These are phyloP conservation scores for Didymosphaeria variabile DNA, from an alignment of 2,329 filamentous ascomycete species.

Conservation along the genomic window DNA sequence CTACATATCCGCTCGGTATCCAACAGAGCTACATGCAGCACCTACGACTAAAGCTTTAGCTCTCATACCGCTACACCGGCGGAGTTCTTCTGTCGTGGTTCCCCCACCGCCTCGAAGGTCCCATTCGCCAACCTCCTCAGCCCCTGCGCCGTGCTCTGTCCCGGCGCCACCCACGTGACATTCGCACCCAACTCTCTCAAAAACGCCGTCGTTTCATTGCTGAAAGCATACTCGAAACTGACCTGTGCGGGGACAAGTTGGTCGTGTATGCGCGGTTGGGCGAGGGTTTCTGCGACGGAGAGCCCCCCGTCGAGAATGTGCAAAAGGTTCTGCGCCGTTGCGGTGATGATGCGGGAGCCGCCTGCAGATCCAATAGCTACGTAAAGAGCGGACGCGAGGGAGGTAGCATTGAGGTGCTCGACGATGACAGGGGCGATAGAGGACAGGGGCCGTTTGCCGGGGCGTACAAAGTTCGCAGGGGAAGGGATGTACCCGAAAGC, in stretches of 20 bases:
- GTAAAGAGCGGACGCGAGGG: constrained; percentile 59
- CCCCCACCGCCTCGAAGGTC: constrained; percentile 78
- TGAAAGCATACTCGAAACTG: constrained; percentile 73
- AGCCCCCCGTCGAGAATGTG: constrained; percentile 74
- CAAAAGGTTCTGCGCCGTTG: constrained; percentile 77
- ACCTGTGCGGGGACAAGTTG: constrained; percentile 78
- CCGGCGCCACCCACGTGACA: constrained; percentile 72
- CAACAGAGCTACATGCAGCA: neutral
- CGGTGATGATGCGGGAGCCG: constrained; percentile 82
- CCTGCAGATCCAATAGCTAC: constrained; percentile 79
- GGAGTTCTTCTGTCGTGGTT: constrained; percentile 77
- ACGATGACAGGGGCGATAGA: constrained; percentile 83
- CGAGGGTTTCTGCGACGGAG: constrained; percentile 69
- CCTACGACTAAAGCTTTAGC: neutral
- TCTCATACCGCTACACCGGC: constrained; percentile 67
- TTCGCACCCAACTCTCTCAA: constrained; percentile 74
- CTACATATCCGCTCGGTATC: neutral
- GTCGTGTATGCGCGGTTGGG: constrained; percentile 77
- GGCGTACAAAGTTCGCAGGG: constrained; percentile 80
- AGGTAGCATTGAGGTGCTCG: constrained; percentile 67
- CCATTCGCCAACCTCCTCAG: constrained; percentile 70
- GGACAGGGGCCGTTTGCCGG: constrained; percentile 82
- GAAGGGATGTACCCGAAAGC: constrained; percentile 86
- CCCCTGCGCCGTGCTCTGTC: constrained; percentile 75
- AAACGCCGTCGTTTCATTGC: constrained; percentile 69